Evolutionary conservation across 2,329 filamentous ascomycete species (phyloP), one percentile per base, ranked within the genome.

Genomic region (Lachnellula subtilissima): DNA sequence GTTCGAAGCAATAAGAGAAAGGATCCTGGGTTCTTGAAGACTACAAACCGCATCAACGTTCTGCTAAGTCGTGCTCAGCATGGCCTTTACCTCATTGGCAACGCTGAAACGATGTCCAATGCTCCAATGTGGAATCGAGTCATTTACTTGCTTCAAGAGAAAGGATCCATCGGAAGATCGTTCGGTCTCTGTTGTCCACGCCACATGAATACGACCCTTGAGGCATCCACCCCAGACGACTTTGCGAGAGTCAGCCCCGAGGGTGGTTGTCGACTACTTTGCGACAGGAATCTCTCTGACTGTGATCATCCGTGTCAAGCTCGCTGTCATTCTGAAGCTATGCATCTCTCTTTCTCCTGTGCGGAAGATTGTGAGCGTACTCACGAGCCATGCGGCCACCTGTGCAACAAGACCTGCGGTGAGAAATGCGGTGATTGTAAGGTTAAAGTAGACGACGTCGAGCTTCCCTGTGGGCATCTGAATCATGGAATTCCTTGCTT

Each of bases 71-170:
- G 87, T 5, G 86, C 87, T 0, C 75, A 84, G 60, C 81, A 90
- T 61, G 86, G 87, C 0, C 83, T 91, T 78, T 88, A 86, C 65
- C 73, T 91, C 17, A 83, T 91, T 23, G 86, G 87, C 1, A 86
- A 90, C 63, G 66, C 82, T 0, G 68, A 78, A 0, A 89, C 85
- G 0, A 85, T 78, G 32, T 65, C 65, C 0, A 69, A 75, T 19
- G 75, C 89, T 0, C 66, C 70, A 0, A 89, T 89, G 85, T 91
- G 87, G 87, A 64, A 69, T 0, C 63, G 81, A 0, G 82, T 89
- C 0, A 68, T 85, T 8, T 56, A 70, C 0, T 79, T 85, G 22
- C 70, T 91, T 0, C 57, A 70, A 8, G 61, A 62, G 0, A 65
- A 69, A 0, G 72, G 71, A 2, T 79, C 77, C 37, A 63, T 88